Evolutionary conservation across 2,329 filamentous ascomycete species (phyloP).

Genomic region (Aplosporella prunicola): DNA sequence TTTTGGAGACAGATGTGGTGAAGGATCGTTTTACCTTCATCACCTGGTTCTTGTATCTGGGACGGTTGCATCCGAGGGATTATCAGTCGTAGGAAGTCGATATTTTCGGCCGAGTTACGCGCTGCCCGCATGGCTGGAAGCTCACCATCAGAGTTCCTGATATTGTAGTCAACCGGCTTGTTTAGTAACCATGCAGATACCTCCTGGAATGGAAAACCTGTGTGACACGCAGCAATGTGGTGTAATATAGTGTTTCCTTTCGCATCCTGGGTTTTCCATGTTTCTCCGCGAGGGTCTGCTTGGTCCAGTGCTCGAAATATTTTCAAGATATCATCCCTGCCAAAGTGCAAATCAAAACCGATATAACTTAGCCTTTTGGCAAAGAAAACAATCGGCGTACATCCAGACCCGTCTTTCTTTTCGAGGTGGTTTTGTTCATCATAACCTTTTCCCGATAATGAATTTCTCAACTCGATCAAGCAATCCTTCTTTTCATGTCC

Average conservation of each 20-base stretch:
- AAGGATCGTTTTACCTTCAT: not conserved
- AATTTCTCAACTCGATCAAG: not conserved
- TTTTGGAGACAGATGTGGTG: not conserved
- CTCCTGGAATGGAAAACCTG: not conserved
- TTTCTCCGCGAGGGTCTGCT: not conserved
- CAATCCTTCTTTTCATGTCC: no score
- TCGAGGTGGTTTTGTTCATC: not conserved
- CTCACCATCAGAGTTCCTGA: not conserved
- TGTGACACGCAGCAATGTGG: not conserved
- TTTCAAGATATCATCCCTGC: not conserved
- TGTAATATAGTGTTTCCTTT: not conserved
- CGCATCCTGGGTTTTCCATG: not conserved
- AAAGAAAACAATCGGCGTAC: not conserved
- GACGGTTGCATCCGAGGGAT: not conserved
- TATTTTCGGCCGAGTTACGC: not conserved
- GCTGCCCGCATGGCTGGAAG: not conserved
- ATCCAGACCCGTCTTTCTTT: not conserved
- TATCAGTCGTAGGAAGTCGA: not conserved
- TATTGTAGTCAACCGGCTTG: not conserved
- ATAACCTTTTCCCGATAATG: not conserved
- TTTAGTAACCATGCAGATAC: not conserved
- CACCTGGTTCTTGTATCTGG: not conserved
- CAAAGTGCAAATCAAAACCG: no score
- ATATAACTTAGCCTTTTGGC: no score
- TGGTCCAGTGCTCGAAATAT: not conserved